Evolutionary conservation across 441 rosid species (phyloP).

Genomic region (Jatropha podagrica): DNA sequence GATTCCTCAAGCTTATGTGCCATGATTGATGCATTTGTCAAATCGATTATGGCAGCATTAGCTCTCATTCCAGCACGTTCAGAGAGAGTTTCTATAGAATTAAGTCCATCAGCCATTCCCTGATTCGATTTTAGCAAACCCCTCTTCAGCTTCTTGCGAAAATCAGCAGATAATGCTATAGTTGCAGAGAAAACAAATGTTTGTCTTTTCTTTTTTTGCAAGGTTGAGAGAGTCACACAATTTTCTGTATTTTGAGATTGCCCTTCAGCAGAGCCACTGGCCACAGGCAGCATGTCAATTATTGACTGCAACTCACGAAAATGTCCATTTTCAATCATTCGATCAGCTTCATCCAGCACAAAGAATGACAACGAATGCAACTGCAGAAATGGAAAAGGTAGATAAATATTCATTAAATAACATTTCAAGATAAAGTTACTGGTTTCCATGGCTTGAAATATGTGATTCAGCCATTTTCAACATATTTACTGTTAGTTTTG

Average conservation of each 20-base stretch:
- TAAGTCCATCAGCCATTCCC: constrained; percentile 47
- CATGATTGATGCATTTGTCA: constrained; percentile 73
- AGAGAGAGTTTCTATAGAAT: constrained; percentile 85
- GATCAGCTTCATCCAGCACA: constrained; percentile 99
- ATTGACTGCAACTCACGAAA: constrained; percentile 95
- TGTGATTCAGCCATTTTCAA: neutral
- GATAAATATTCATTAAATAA: neutral
- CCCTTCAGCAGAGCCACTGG: constrained; percentile 45
- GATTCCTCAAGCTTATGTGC: constrained; percentile 89
- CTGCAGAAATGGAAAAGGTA: constrained; percentile 43
- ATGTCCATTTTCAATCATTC: constrained; percentile 97
- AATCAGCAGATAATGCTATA: constrained; percentile 84
- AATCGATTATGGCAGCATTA: constrained; percentile 82
- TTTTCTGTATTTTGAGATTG: constrained; percentile 46
- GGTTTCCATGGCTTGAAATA: neutral
- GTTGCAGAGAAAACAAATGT: constrained; percentile 97
- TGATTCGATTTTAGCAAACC: constrained; percentile 65
- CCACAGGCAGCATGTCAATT: constrained; percentile 82
- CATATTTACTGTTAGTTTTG: neutral
- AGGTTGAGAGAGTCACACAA: constrained; percentile 54
- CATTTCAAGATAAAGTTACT: neutral
- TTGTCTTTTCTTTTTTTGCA: constrained; percentile 87
- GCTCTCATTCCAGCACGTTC: constrained; percentile 89
- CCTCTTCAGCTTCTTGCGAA: constrained; percentile 91
- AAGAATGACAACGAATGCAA: constrained; percentile 89